These are phyloP conservation scores for Botryotinia globosa DNA, from an alignment of 2,329 filamentous ascomycete genomes.

Conservation along the genomic window DNA sequence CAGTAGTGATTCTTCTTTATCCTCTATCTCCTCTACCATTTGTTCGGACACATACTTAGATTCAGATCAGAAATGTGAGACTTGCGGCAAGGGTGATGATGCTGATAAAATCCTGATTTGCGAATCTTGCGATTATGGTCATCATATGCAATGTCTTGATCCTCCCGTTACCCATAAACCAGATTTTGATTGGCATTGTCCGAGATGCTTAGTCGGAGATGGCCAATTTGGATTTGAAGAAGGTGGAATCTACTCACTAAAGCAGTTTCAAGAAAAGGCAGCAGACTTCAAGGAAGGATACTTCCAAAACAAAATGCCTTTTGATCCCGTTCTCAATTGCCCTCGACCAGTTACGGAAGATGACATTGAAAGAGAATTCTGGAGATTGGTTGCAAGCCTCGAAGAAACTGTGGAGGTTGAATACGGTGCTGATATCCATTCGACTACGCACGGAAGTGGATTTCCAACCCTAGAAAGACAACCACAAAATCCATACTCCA, in stretches of 20 bases:
- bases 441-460: slow-evolving; percentile 93
- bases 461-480: slow-evolving; percentile 94
- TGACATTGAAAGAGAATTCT: slow-evolving; percentile 95
- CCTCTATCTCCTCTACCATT: slow-evolving; percentile 11
- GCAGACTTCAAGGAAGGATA: slow-evolving; percentile 93
- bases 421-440: slow-evolving; percentile 97
- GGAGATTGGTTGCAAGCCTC: slow-evolving; percentile 88
- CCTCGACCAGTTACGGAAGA: slow-evolving; percentile 84
- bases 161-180: slow-evolving; percentile 75
- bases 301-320: slow-evolving; percentile 86
- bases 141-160: slow-evolving; percentile 84
- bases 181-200: slow-evolving; percentile 92
- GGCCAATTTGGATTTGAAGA: slow-evolving; percentile 98
- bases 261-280: slow-evolving; percentile 94
- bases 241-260: slow-evolving; percentile 89
- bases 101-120: slow-evolving; percentile 70
- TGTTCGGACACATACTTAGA: slow-evolving; percentile 35
- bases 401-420: slow-evolving; percentile 97
- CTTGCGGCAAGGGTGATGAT: slow-evolving; percentile 78
- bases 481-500: slow-evolving; percentile 80
- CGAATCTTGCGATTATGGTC: slow-evolving; percentile 88
- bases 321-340: slow-evolving; percentile 78
- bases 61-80: slow-evolving; percentile 68
- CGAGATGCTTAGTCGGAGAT: slow-evolving; percentile 90
- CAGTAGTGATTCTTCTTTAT: slow-evolving; percentile 53